phyloP scores from a whole-genome alignment of 2,329 filamentous ascomycete species.

The Diaporthe helianthi region DNA sequence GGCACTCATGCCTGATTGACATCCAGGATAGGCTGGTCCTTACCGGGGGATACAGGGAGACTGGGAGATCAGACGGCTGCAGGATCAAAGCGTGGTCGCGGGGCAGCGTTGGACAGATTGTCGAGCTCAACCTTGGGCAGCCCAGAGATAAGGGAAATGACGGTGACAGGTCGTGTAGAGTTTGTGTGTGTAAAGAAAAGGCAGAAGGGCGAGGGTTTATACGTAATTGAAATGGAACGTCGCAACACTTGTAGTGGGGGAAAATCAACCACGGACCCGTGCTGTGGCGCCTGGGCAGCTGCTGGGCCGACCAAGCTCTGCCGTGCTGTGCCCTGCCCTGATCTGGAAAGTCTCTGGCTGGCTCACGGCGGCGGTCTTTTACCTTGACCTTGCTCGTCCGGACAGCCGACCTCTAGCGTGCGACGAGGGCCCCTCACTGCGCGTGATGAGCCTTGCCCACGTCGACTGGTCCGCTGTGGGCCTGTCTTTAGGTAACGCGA shows the following conservation, averaged over 20 bases:
- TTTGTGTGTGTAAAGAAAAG: conserved; percentile 50
- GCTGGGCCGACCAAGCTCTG: conserved; percentile 31
- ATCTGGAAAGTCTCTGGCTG: neutral
- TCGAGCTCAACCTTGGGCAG: conserved; percentile 34
- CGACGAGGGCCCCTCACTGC: conserved; percentile 29
- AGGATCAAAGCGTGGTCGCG: conserved; percentile 42
- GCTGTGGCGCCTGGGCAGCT: conserved; percentile 30
- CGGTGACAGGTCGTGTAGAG: conserved; percentile 47
- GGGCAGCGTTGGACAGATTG: conserved; percentile 37
- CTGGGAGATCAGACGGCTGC: conserved; percentile 34
- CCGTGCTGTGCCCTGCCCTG: conserved; percentile 17
- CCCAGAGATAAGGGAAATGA: conserved; percentile 42
- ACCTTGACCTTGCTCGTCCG: conserved; percentile 21
- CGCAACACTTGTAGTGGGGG: conserved; percentile 38
- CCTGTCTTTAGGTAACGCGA: conserved; percentile 35
- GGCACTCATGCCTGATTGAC: conserved; percentile 35
- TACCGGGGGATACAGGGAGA: conserved; percentile 35
- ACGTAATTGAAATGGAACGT: conserved; percentile 49
- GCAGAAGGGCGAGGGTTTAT: conserved; percentile 52
- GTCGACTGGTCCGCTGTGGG: conserved; percentile 30
- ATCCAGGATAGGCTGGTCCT: conserved; percentile 35
- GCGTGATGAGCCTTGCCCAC: conserved; percentile 26
- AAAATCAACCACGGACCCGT: conserved; percentile 34
- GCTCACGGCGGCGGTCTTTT: conserved; percentile 14
- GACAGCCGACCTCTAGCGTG: conserved; percentile 29